Evolutionary conservation across 1,139 yeast species (phyloP), one percentile per base, ranked within the genome.

Genomic region (Geotrichum restrictum): DNA sequence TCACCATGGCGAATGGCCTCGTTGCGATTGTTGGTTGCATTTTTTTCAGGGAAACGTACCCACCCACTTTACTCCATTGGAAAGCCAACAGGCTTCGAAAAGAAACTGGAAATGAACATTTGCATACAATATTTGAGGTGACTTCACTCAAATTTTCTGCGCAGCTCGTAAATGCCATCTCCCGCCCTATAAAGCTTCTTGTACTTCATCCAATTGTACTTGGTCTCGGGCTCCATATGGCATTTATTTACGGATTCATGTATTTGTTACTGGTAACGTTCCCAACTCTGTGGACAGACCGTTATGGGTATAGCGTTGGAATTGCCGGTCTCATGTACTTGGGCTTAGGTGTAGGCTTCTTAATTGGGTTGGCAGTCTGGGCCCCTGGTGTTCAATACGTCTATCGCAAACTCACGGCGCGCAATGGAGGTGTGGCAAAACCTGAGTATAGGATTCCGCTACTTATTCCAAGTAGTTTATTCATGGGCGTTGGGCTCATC

Each of bases 161-260:
- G 2, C 55, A 62, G 37, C 53, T 69, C 13, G 31, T 57, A 16
- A 56, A 55, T 11, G 68, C 69, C 14, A 68, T 82, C 14, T 69
- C 78, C 44, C 74, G 88, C 51, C 88, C 88, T 0, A 48, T 82
- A 18, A 70, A 68, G 42, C 68, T 83, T 57, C 69, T 83, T 27
- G 63, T 72, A 37, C 73, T 78, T 31, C 81, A 83, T 62, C 87
- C 87, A 2, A 80, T 83, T 76, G 80, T 83, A 14, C 67, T 80
- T 32, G 83, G 84, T 0, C 68, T 82, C 27, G 85, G 85, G 11
- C 65, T 75, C 1, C 81, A 76, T 64, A 77, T 81, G 82, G 86
- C 86, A 1, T 80, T 81, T 59, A 75, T 75, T 3, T 81, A 81
- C 60, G 87, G 85, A 2, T 79, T 81, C 69, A 74, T 81, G 76